Evolutionary conservation across 1,284 basidiomycete genomes (phyloP).

Genomic region (Erythrobasidium hasegawianum): DNA sequence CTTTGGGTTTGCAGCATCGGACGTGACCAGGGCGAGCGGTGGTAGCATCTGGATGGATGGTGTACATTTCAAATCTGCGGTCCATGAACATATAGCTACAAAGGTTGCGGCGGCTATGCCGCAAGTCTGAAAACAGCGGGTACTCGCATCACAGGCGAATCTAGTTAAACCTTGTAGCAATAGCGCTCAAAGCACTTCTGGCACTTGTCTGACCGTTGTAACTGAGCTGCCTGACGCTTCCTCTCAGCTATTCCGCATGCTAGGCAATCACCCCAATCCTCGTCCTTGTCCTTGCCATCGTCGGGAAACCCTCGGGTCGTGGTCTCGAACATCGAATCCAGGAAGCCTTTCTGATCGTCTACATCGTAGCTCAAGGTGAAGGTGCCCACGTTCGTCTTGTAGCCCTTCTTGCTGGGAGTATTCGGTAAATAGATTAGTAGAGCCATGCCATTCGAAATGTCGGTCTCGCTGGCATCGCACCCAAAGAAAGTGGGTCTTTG

Average conservation of each 20-base stretch:
- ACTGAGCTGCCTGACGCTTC: slow-evolving; percentile 44
- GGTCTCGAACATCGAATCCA: slow-evolving; percentile 36
- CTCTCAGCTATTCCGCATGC: slow-evolving; percentile 53
- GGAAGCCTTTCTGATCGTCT: slow-evolving; percentile 35
- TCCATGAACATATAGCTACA: not conserved
- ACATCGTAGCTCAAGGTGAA: slow-evolving; percentile 49
- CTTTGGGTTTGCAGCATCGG: not conserved
- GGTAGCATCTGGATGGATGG: not conserved
- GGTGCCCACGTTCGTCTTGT: slow-evolving; percentile 47
- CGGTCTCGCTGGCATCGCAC: slow-evolving; percentile 54
- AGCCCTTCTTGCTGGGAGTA: slow-evolving; percentile 24
- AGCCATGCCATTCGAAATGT: not conserved
- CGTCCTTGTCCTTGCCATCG: slow-evolving; percentile 37
- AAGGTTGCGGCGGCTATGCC: too few species aligned
- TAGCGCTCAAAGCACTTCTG: slow-evolving; percentile 49
- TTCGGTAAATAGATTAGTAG: slow-evolving; percentile 47
- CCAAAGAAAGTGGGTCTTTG: slow-evolving; percentile 71
- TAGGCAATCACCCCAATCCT: slow-evolving; percentile 50
- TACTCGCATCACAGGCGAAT: too few species aligned
- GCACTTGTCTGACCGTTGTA: slow-evolving; percentile 45
- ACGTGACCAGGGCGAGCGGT: not conserved
- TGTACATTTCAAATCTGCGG: not conserved
- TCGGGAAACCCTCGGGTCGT: slow-evolving; percentile 9
- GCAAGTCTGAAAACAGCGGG: too few species aligned
- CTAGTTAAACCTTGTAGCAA: too few species aligned